Evolutionary conservation across 306 rosid genomes (phyloP), one percentile per base, ranked within the genome.

Genomic region (Vicia faba): DNA sequence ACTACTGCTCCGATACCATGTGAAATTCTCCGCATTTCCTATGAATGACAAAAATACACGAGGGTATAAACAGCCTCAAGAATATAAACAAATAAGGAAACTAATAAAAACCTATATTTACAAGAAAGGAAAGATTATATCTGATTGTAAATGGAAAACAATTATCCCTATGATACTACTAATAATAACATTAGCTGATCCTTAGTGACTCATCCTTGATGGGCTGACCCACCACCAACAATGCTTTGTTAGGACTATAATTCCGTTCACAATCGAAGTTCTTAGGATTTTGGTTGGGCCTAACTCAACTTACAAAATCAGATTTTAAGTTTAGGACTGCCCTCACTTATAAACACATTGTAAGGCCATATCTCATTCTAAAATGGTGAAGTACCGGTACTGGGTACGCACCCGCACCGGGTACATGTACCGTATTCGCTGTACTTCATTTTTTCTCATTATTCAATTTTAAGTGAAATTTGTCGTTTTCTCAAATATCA

Each of bases 61-160:
- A 55, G 38, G 38, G 35, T 55, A 26, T 26, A 26, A 55, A 12
- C 26, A 13, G 15, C 19, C 18, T 26, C 6, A 18, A 44, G 63
- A 49, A 67, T 49, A 11, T 68, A 48, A 71, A 36, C 61, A 55
- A 55, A 55, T 55, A 26, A 26, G 38, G 18, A 55, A 12, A 55
- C 38, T 3, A 26, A 55, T 55, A 26, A 55, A 55, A 35, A 26
- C 61, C 18, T 7, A 16, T 55, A 55, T 55, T 12, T 13, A 26
- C 39, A 26, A 26, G 18, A 7, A 12, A 26, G 3, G 8, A 26
- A 55, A 26, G 0, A 55, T 55, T 26, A 4, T 12, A 11, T 6
- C 26, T 2, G 16, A 26, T 28, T 2, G 38, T 28, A 55, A 55
- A 25, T 25, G 11, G 39, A 55, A 55, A 55, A 26, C 11, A 5